These are phyloP conservation scores for Pichia exigua DNA, from an alignment of 805 yeast species.

Conservation along the genomic window DNA sequence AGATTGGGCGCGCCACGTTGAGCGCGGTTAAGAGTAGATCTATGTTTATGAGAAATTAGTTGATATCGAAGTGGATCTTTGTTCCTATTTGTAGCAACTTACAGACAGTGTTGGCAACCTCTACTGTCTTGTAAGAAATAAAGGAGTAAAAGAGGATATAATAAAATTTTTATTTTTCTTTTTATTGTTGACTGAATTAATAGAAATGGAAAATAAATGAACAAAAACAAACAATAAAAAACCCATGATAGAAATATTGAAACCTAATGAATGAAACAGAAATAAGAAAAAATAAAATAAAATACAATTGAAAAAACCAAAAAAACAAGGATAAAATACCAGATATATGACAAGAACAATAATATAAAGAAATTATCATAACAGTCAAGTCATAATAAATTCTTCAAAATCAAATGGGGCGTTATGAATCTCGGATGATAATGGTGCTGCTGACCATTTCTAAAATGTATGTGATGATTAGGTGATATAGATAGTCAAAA, in stretches of 20 bases:
- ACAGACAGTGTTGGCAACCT: slow-evolving; percentile 3
- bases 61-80: not conserved
- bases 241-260: not conserved
- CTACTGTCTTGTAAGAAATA: slow-evolving; percentile 1
- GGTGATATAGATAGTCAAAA: not conserved
- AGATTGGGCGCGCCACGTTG: slow-evolving; percentile 10
- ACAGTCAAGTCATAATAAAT: slow-evolving; percentile 14
- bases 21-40: slow-evolving; percentile 7
- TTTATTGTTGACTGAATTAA: not conserved
- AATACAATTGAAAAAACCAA: not conserved
- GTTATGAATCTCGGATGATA: slow-evolving; percentile 23
- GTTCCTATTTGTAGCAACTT: not conserved
- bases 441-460: slow-evolving; percentile 34
- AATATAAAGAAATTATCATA: not conserved
- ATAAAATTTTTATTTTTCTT: not conserved
- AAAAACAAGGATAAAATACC: not conserved
- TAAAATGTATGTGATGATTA: not conserved
- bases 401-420: slow-evolving; percentile 29
- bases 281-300: not conserved
- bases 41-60: not conserved
- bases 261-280: not conserved
- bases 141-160: not conserved
- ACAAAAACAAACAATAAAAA: not conserved
- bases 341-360: not conserved
- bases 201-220: not conserved